Percentiles rank a stretch among this genome's conserved stretches.
These are phyloP conservation scores for Aspergillus glaucus DNA, from an alignment of 2,329 filamentous ascomycete genomes.

Conservation along the genomic window DNA sequence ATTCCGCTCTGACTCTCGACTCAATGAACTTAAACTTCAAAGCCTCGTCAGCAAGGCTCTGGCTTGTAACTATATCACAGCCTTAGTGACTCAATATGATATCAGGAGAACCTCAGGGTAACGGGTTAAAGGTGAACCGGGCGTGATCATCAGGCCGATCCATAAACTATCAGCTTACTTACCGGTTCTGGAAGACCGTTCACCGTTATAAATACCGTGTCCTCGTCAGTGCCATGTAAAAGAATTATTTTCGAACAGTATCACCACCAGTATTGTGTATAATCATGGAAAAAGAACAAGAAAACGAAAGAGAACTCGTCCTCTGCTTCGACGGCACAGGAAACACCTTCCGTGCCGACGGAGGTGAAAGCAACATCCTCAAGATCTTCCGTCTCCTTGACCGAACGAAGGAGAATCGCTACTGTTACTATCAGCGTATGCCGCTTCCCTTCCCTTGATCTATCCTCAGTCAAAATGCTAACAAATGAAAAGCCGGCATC, in stretches of 20 bases:
- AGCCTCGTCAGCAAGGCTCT: too few relatives aligned
- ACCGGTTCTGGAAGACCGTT: neutral
- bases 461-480: neutral
- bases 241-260: neutral
- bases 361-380: constrained; percentile 38
- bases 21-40: too few relatives aligned
- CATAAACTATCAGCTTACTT: neutral
- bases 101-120: too few relatives aligned
- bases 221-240: neutral
- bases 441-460: neutral
- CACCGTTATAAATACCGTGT: neutral
- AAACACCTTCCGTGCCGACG: constrained; percentile 33
- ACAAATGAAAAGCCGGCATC: constrained; percentile 9
- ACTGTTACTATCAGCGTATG: constrained; percentile 18
- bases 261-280: neutral
- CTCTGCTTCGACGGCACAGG: constrained; percentile 38
- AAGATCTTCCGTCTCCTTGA: constrained; percentile 37
- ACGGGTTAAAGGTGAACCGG: neutral
- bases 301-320: constrained; percentile 16
- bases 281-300: neutral
- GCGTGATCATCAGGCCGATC: neutral
- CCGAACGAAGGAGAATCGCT: constrained; percentile 19
- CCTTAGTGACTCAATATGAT: too few relatives aligned
- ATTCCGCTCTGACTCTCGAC: too few relatives aligned
- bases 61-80: too few relatives aligned